Percentiles rank a stretch among this genome's conserved stretches.
These are phyloP conservation scores for Cercospora sp. DNA, from an alignment of 2,329 filamentous ascomycete species.

Conservation along the genomic window DNA sequence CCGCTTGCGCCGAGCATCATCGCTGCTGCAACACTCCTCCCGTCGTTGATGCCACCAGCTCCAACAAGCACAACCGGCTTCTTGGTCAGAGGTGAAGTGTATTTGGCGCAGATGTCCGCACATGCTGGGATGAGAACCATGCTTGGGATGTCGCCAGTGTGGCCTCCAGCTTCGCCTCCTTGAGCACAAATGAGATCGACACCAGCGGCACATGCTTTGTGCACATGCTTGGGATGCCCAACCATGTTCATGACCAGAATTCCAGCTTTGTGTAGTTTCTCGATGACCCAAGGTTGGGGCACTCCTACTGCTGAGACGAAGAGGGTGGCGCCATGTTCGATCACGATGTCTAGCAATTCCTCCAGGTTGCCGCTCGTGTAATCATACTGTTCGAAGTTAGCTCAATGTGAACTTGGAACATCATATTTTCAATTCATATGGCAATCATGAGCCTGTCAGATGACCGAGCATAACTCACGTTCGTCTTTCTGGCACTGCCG, in stretches of 20 bases:
- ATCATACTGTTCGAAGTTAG: constrained; percentile 61
- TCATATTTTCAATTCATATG: not conserved
- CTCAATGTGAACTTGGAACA: not conserved
- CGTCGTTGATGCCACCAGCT: constrained; percentile 89
- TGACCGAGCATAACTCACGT: not conserved
- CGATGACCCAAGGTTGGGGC: constrained; percentile 80
- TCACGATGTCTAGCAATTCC: constrained; percentile 84
- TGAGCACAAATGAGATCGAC: constrained; percentile 96
- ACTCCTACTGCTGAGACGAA: constrained; percentile 96
- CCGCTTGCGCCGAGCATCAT: constrained; percentile 88
- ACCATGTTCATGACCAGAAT: constrained; percentile 99
- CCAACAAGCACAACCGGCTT: constrained; percentile 84
- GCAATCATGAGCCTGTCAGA: not conserved
- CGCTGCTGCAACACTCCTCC: constrained; percentile 81
- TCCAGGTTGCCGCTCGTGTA: constrained; percentile 97
- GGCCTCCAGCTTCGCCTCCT: constrained; percentile 89
- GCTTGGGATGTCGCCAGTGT: constrained; percentile 77
- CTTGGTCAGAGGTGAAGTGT: constrained; percentile 83
- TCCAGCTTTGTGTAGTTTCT: constrained; percentile 80
- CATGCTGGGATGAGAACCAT: constrained; percentile 87
- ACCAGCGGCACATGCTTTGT: constrained; percentile 87
- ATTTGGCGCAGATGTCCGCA: constrained; percentile 73
- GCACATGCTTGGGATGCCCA: constrained; percentile 95
- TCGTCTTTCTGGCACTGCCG: constrained; percentile 84
- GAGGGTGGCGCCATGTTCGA: constrained; percentile 81